Base-by-base conservation (phyloP, 2,329 filamentous ascomycete species). In the Chaetomiaceae sp. region DNA sequence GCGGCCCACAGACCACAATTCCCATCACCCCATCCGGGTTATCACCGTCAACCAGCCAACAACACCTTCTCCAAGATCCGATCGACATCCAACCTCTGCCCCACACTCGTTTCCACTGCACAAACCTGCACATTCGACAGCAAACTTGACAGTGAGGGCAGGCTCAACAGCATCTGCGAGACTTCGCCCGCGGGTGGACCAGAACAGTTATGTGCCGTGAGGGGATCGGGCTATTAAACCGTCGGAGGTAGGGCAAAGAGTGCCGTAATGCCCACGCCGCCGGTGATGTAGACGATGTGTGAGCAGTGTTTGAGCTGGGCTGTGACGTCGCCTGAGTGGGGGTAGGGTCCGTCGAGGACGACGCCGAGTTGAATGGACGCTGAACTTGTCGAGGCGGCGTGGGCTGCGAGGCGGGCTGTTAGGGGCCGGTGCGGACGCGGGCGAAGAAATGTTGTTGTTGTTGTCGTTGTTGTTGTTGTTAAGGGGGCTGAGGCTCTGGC, bases 261-360 rank as follows among this genome's bases (percentile, higher is more conserved):
- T 6, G 65, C 64, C 3, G 64, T 68, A 11, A 71, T 61, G 17
- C 66, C 0, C 25, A 69, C 66, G 5, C 68, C 68, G 12, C 69
- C 68, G 1, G 66, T 66, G 9, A 70, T 63, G 38, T 61, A 64
- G 0, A 70, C n/a, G 2, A 68, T 34, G 2, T 27, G 61, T 0
- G 56, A 59, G 55, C 65, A 68, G 8, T 62, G 56, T 1, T 56
- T 48, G 6, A 69, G 54, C 17, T 64, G 56, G 2, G 57, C 45
- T 6, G 51, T 38, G 3, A 47, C 44, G 11, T 39, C 53, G 6
- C 55, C 55, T 40, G 60, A 25, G 57, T 60, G 34, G 33, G 64
- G 56, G 58, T 68, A 61, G n/a, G 69, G 60, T 0, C 61, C 66
- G 19, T 68, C 66, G 8, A 67, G 46, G 3, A 67, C 40, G 0